Base-by-base conservation (phyloP, 2,329 filamentous ascomycete species). In the Colletotrichum coccodes region DNA sequence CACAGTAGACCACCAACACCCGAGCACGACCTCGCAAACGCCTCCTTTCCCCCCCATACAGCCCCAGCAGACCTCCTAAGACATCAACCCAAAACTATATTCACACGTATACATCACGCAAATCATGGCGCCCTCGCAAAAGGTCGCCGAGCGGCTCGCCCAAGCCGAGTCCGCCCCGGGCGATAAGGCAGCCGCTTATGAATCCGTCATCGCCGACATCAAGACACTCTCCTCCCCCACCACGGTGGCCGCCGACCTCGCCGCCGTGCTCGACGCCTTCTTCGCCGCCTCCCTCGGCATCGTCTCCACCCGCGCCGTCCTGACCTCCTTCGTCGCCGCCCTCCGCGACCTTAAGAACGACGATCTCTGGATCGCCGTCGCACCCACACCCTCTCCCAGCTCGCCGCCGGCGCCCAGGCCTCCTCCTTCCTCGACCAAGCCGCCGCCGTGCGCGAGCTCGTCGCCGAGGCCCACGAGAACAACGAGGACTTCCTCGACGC, bases 351-450 rank as follows among this genome's bases (percentile, higher is more conserved):
- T 94, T 64, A 79, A 86, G 42, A 86, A 89, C 73, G 80, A 89
- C 47, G 89, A 92, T 68, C 83, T 91, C 70, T 92, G 91, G 81
- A 92, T 97, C 74, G 88, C 90, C 72, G 92, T 94, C 53, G 94
- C 74, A 86, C 89, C 75, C 89, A 92, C 77, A 88, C 93, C n/a
- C 87, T 97, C 47, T 82, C 86, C 58, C 84, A 90, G 49, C 87
- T 98, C 59, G 76, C 81, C 79, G 86, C 49, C 30, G 49, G 49
- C 8, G n/a, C 77, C 80, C 92, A 79, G 83, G 68, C 77, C 46
- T 91, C 80, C 81, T 92, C 77, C 36, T 96, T 94, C 76, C 90
- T 96, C 80, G 95, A 98, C 79, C 94, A 97, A 79, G 90, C 92
- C 74, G 93, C 92, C 6, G 85, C 89, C 50, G 86, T 98, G 61